Base-by-base conservation (phyloP, 2,329 filamentous ascomycete genomes). In the Pyrenochaeta sp. region DNA sequence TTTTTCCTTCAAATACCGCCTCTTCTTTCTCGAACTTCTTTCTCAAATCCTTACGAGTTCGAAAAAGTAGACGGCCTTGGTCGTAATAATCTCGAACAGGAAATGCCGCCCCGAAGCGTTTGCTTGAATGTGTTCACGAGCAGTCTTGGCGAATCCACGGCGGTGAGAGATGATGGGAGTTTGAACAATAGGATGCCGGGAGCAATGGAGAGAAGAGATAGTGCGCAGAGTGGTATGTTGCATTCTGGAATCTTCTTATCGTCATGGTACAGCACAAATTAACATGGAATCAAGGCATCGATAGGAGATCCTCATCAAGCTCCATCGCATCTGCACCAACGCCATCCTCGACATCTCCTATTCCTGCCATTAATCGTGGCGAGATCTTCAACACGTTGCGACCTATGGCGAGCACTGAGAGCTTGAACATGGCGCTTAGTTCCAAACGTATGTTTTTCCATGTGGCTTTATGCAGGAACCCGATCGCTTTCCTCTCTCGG, bases 51-150 rank as follows among this genome's bases (percentile, higher is more conserved):
- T 35, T 51, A 47, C 37, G 41, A 42, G 43, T 52, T 49, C 56
- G 44, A 56, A 61, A 58, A 45, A 18, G 44, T 53, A 55, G 51
- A 45, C 53, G 60, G 27, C 49, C 12, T 18, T 44, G 33, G 23
- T 27, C 9, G 23, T 9, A 27, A 27, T 4, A 32, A 47, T 55
- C 51, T 47, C 47, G 58, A 56, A 60, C 45, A 49, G 58, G 64
- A 63, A 52, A 73, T 74, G 72, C 72, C 72, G 43, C 68, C 72
- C 45, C 66, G 72, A 67, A 72, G 68, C 51, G 69, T 74, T 21
- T 70, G 69, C 47, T 58, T 73, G 59, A 74, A 74, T 68, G 72
- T 74, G 20, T 74, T 73, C 65, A 73, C 68, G 40, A 67, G 60
- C 14, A 69, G 66, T 57, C 60, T 68, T 62, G 60, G 68, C 64